These are phyloP conservation scores for Aspergillus quadricinctus DNA, from an alignment of 2,329 filamentous ascomycete genomes.

Conservation along the genomic window DNA sequence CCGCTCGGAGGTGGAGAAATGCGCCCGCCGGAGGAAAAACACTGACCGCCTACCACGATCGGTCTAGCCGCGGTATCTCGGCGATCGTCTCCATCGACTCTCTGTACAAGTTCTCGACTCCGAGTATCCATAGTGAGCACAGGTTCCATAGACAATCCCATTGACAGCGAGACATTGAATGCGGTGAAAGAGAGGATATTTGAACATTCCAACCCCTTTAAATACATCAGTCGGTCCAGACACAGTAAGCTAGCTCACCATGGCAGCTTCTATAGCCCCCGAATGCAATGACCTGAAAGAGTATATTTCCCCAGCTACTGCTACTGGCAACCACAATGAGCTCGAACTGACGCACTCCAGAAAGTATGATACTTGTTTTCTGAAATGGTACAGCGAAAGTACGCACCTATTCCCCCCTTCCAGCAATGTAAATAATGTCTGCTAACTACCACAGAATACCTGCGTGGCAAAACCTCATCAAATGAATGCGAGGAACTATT, in stretches of 20 bases:
- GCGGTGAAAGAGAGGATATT: background rate
- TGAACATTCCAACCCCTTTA: background rate
- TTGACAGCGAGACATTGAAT: background rate
- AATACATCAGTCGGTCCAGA: background rate
- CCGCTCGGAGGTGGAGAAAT: constrained; percentile 18
- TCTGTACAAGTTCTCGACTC: background rate
- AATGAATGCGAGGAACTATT: constrained; percentile 87
- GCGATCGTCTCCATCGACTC: constrained; percentile 9
- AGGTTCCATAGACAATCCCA: background rate
- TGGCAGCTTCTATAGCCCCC: constrained; percentile 92
- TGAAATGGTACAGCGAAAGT: constrained; percentile 99
- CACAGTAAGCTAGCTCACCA: constrained; percentile 36
- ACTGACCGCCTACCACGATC: constrained; percentile 15
- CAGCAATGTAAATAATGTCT: background rate
- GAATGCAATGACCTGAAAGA: constrained; percentile 96
- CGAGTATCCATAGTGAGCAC: background rate
- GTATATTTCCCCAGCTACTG: constrained; percentile 49
- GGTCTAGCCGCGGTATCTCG: constrained; percentile 5
- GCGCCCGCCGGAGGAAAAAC: background rate
- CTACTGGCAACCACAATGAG: constrained; percentile 1
- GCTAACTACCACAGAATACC: constrained; percentile 63
- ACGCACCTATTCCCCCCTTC: constrained; percentile 15
- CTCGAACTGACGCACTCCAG: constrained; percentile 45
- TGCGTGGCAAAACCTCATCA: constrained; percentile 74
- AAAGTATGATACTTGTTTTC: constrained; percentile 92